These are phyloP conservation scores for Plasmodium fragile DNA, from an alignment of 169 alveolate genomes.

Conservation along the genomic window DNA sequence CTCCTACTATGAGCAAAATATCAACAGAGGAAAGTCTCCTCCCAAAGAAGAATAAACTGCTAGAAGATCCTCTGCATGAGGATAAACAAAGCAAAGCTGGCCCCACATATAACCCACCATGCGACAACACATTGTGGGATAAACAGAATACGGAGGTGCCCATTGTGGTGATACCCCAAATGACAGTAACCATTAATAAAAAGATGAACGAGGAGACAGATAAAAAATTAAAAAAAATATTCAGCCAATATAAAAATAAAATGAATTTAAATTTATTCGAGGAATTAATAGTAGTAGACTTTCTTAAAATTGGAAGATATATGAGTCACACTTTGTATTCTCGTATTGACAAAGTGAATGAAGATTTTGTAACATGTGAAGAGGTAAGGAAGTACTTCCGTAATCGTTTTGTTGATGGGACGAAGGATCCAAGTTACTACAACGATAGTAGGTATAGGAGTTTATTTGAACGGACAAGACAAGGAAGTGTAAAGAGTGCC, in stretches of 20 bases:
- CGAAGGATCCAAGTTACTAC: conserved; percentile 72
- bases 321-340: conserved; percentile 74
- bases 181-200: conserved; percentile 21
- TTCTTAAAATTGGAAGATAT: conserved; percentile 74
- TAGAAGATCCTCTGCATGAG: neutral
- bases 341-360: neutral
- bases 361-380: conserved; percentile 56
- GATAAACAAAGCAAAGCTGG: neutral
- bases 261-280: conserved; percentile 62
- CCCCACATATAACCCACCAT: neutral
- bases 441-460: conserved; percentile 36
- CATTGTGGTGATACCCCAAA: conserved; percentile 29
- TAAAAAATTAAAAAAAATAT: conserved; percentile 33
- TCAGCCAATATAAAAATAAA: conserved; percentile 40
- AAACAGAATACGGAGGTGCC: neutral
- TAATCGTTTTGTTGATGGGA: conserved; percentile 69
- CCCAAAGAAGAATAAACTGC: neutral
- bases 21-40: neutral
- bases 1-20: neutral
- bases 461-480: neutral
- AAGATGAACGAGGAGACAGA: conserved; percentile 38
- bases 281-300: conserved; percentile 31
- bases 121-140: neutral
- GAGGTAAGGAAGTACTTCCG: conserved; percentile 17
- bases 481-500: neutral